These are phyloP conservation scores for Drechslerella dactyloides DNA, from an alignment of 2,329 filamentous ascomycete species.

Conservation along the genomic window DNA sequence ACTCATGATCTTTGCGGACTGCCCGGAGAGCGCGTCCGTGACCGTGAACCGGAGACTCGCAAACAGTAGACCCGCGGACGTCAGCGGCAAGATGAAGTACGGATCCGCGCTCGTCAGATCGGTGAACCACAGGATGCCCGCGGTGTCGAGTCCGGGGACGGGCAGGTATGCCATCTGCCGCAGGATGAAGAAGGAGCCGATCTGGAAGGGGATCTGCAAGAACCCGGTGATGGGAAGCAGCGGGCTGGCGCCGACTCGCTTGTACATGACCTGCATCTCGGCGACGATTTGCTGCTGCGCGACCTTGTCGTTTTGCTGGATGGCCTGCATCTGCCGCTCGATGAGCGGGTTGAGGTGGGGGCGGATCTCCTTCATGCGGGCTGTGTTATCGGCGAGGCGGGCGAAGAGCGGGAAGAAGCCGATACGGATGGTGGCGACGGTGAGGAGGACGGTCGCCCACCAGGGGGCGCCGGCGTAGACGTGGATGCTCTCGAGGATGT, in stretches of 20 bases:
- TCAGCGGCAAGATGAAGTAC: slow-evolving; percentile 73
- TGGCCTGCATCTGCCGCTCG: slow-evolving; percentile 63
- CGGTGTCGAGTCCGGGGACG: slow-evolving; percentile 76
- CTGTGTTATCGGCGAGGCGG: slow-evolving; percentile 67
- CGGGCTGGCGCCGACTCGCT: slow-evolving; percentile 64
- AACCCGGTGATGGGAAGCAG: slow-evolving; percentile 65
- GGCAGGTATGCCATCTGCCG: slow-evolving; percentile 77
- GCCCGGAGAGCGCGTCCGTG: slow-evolving; percentile 5
- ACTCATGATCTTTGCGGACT: slow-evolving; percentile 11
- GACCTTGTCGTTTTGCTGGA: slow-evolving; percentile 59
- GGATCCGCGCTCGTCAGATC: slow-evolving; percentile 81
- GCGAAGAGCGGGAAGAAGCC: slow-evolving; percentile 71
- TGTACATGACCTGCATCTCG: slow-evolving; percentile 64
- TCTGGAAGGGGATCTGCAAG: slow-evolving; percentile 73
- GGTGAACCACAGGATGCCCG: slow-evolving; percentile 76
- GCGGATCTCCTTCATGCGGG: slow-evolving; percentile 68
- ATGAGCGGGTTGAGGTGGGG: slow-evolving; percentile 66
- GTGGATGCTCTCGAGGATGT: slow-evolving; percentile 80
- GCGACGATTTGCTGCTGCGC: slow-evolving; percentile 60
- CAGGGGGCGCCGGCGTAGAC: slow-evolving; percentile 77
- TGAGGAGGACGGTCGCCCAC: slow-evolving; percentile 75
- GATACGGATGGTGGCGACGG: slow-evolving; percentile 70
- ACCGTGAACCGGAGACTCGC: slow-evolving; percentile 17
- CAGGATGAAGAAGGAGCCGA: slow-evolving; percentile 79
- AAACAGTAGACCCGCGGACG: slow-evolving; percentile 65